Conservation (phyloP, 2,329 filamentous ascomycete genomes). For the Colletotrichum phormii region DNA sequence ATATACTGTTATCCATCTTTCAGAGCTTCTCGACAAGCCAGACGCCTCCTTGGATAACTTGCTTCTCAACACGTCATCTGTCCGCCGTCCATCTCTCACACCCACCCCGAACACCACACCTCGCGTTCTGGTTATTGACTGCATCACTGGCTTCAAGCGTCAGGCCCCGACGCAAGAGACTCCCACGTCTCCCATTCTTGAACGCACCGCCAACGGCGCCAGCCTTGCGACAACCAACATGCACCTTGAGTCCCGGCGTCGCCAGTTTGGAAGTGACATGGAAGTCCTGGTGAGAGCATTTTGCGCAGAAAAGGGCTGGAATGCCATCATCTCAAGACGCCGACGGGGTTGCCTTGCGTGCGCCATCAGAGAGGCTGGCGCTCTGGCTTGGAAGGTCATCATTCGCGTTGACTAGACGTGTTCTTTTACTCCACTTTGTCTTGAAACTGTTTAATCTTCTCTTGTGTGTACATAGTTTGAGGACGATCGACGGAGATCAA, state of each 20-base stretch:
- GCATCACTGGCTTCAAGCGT: conserved; percentile 65
- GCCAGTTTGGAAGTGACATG: conserved; percentile 72
- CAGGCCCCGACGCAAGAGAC: conserved; percentile 56
- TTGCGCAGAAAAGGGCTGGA: conserved; percentile 80
- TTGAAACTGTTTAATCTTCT: background rate
- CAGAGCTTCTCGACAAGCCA: conserved; percentile 63
- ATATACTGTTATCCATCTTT: conserved; percentile 70
- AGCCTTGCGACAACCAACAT: conserved; percentile 61
- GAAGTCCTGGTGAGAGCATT: conserved; percentile 79
- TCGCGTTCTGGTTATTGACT: conserved; percentile 71
- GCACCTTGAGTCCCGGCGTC: conserved; percentile 66
- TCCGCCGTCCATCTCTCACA: conserved; percentile 46
- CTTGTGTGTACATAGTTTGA: conserved; percentile 12
- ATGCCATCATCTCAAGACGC: conserved; percentile 76
- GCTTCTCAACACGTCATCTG: conserved; percentile 50
- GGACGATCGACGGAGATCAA: background rate
- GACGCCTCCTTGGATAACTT: conserved; percentile 60
- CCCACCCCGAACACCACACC: conserved; percentile 45
- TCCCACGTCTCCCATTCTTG: conserved; percentile 61
- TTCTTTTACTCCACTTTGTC: background rate
- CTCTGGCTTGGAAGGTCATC: conserved; percentile 76
- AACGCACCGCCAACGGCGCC: conserved; percentile 49
- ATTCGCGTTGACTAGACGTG: conserved; percentile 65
- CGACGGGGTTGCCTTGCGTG: conserved; percentile 79
- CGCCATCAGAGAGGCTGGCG: conserved; percentile 79